These are phyloP conservation scores for Scleroderma bovista DNA, from an alignment of 768 basidiomycete genomes.

Conservation along the genomic window DNA sequence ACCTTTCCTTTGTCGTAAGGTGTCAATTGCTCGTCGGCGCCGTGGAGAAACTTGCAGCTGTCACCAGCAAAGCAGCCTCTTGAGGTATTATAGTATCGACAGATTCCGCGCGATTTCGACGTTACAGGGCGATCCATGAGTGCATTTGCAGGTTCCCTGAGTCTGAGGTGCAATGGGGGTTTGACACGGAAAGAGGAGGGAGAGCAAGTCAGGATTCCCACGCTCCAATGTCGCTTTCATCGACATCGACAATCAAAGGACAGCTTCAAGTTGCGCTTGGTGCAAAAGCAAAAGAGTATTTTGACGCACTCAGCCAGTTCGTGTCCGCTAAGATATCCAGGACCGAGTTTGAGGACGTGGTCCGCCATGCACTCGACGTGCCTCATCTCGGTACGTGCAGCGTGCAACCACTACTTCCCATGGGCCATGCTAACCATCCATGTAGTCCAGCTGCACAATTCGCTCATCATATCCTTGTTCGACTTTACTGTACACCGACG, in stretches of 20 bases:
- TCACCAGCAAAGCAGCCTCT: constrained; percentile 68
- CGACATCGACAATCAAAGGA: constrained; percentile 65
- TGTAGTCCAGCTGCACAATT: constrained; percentile 78
- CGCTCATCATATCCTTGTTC: constrained; percentile 77
- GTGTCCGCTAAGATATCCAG: constrained; percentile 65
- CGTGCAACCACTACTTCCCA: not conserved
- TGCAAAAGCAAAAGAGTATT: constrained; percentile 54
- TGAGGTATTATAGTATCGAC: constrained; percentile 56
- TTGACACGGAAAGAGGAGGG: too few species aligned
- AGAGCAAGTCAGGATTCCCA: constrained; percentile 7
- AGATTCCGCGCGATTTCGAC: constrained; percentile 66
- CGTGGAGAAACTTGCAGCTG: constrained; percentile 75
- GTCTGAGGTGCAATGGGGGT: too few species aligned
- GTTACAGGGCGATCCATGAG: constrained; percentile 53
- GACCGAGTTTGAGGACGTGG: constrained; percentile 67
- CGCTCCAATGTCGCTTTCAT: constrained; percentile 61
- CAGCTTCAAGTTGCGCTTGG: constrained; percentile 63
- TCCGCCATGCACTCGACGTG: constrained; percentile 56
- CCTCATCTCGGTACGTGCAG: constrained; percentile 44
- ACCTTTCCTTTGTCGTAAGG: constrained; percentile 68
- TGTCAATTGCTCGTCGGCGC: constrained; percentile 45
- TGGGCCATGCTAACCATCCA: constrained; percentile 7
- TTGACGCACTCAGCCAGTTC: constrained; percentile 58
- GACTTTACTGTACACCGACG: constrained; percentile 72
- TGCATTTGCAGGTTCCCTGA: too few species aligned